Evolutionary conservation across 441 rosid genomes (phyloP).

Genomic region (Euphorbia schlechtendalii): DNA sequence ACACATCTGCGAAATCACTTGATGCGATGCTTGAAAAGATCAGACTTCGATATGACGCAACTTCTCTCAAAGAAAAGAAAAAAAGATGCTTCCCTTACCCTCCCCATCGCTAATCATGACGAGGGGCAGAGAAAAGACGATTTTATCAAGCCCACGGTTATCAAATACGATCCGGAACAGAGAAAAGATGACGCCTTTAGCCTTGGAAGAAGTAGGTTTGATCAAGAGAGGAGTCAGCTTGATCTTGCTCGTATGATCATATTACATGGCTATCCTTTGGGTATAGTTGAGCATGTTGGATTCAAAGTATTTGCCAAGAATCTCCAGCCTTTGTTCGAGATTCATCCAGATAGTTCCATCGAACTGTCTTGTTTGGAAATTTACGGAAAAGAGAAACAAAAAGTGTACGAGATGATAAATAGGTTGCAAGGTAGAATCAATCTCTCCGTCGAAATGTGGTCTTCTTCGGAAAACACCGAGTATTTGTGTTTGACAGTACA

Average conservation of each 20-base stretch:
- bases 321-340: conserved; percentile 85
- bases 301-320: conserved; percentile 83
- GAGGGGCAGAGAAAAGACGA: conserved; percentile 71
- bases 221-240: conserved; percentile 62
- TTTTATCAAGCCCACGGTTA: conserved; percentile 41
- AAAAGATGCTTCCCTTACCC: conserved; percentile 46
- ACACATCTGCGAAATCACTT: conserved; percentile 94
- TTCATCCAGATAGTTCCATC: conserved; percentile 45
- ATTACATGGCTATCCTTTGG: conserved; percentile 67
- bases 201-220: conserved; percentile 65
- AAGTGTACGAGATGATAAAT: conserved; percentile 49
- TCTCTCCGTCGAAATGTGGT: conserved; percentile 79
- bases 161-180: conserved; percentile 69
- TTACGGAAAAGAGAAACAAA: conserved; percentile 72
- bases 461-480: conserved; percentile 48
- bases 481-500: conserved; percentile 66
- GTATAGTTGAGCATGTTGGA: conserved; percentile 86
- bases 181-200: conserved; percentile 61
- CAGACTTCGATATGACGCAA: conserved; percentile 74
- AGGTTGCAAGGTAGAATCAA: conserved; percentile 74
- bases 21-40: conserved; percentile 81
- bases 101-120: conserved; percentile 49
- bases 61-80: conserved; percentile 70
- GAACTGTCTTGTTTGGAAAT: conserved; percentile 73
- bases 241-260: conserved; percentile 96